Evolutionary conservation across 768 basidiomycete species (phyloP), one percentile per base, ranked within the genome.

Genomic region (Rhizopogon vulgaris): DNA sequence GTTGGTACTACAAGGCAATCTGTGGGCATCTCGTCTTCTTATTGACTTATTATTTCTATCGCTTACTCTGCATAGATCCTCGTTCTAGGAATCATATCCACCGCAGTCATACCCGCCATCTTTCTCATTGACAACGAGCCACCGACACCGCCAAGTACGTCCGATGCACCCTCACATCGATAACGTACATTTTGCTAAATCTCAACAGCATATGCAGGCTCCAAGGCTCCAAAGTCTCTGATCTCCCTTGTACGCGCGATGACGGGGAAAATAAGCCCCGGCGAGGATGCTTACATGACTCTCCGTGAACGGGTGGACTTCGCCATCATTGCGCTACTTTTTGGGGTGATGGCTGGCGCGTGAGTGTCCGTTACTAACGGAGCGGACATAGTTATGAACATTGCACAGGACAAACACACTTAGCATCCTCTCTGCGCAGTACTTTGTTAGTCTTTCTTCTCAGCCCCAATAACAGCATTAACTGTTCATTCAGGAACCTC

Each of bases 81-180:
- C 4, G 69, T 87, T 5, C 75, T 92, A 18, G 90, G 77, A 2
- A 83, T 91, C 53, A 77, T 90, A 15, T 80, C 79, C 14, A 87
- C 85, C 1, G 87, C 70, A 1, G 77, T 75, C 1, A 62, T 73
- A 8, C 88, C 89, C 0, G 71, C 75, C 17, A 71, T 79, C 3
- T 71, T 91, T 42, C 63, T 90, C 22, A 77, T 94, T 22, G 60
- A 71, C 2, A 71, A 71, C 30, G 72, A 75, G 1, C 90, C 90
- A 6, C 87, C 88, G 18, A 82, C 77, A 7, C 90, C 90, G 25
- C 90, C 90, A 0, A 91, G 90, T 92, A 66, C 38, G 78, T 48
- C 9, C 14, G 2, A 2, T 42, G 14, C 18, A 17, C 8, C 22
- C 30, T 22, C 28, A 37, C 32, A 27, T 32, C 28, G 15, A 6